Evolutionary conservation across 2,329 filamentous ascomycete genomes (phyloP).

Genomic region (Stachybotrys chartarum): DNA sequence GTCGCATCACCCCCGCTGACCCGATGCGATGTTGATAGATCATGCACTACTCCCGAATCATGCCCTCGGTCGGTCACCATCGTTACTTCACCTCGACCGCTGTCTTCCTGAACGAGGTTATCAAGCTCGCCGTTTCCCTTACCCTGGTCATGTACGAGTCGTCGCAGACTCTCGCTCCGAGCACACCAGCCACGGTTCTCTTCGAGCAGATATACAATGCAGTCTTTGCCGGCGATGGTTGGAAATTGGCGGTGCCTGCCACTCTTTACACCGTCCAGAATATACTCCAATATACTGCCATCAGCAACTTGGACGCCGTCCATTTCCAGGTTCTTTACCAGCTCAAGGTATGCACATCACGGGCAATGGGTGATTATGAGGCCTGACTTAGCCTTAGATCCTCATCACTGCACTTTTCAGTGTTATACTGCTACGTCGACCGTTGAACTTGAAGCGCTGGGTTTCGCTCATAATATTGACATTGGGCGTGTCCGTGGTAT

Average conservation of each 20-base stretch:
- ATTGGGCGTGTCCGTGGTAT: slow-evolving; percentile 76
- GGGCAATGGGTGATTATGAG: too few species aligned
- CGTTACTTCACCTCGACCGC: slow-evolving; percentile 92
- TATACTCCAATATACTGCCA: slow-evolving; percentile 84
- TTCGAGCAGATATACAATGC: slow-evolving; percentile 72
- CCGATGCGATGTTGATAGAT: slow-evolving; percentile 44
- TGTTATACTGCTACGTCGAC: slow-evolving; percentile 65
- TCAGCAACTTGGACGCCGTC: slow-evolving; percentile 85
- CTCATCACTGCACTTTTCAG: slow-evolving; percentile 85
- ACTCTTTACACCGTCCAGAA: slow-evolving; percentile 87
- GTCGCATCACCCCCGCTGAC: slow-evolving; percentile 3
- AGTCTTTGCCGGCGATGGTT: slow-evolving; percentile 85
- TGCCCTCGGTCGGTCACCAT: slow-evolving; percentile 76
- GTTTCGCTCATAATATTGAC: slow-evolving; percentile 71
- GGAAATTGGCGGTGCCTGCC: slow-evolving; percentile 89
- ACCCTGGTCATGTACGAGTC: slow-evolving; percentile 83
- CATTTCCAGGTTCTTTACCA: slow-evolving; percentile 94
- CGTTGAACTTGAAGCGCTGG: slow-evolving; percentile 70
- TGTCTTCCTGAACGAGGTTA: slow-evolving; percentile 85
- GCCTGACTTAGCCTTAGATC: slow-evolving; percentile 42
- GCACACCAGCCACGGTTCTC: slow-evolving; percentile 71
- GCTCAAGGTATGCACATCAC: slow-evolving; percentile 54
- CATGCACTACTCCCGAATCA: slow-evolving; percentile 90
- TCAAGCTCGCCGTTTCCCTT: slow-evolving; percentile 82
- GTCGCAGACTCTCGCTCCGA: slow-evolving; percentile 67